Base-by-base conservation (phyloP, 306 rosid genomes). In the Hippophae rhamnoides region DNA sequence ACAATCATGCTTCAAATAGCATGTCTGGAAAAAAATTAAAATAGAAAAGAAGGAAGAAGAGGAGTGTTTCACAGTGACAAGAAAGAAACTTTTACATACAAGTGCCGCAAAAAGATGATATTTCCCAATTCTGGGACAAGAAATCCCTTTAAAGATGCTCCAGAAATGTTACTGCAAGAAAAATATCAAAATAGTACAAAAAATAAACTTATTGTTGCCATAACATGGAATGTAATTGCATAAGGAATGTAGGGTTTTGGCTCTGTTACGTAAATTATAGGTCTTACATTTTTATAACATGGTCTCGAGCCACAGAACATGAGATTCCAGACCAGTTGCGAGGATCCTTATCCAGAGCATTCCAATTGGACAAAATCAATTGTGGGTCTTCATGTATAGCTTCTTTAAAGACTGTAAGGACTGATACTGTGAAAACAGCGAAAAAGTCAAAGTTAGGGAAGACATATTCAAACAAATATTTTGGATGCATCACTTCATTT, bases 381-480 rank as follows among this genome's bases (percentile, higher is more conserved):
- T 48, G 63, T 10, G 95, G 99, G 73, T 93, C 99, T 67, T 93
- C 99, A 72, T 60, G 76, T 45, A 93, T 68, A 43, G 86, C 90
- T 77, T 79, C 86, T 74, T 73, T 93, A 60, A 89, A 86, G 62
- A 78, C 61, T 40, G 58, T 65, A 41, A 93, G 97, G 13, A 81
- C 95, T 59, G 23, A 69, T 69, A 82, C 99, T 93, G 77, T 45
- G 69, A 71, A 74, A 58, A 69, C 47, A 18, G 42, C 56, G 63
- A 73, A 55, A 48, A 23, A 64, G 26, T 57, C 65, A 50, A 31
- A 56, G 60, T 74, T 62, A 73, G 64, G 27, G 52, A 65, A 62
- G 42, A 60, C 64, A 41, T 41, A 50, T 56, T 58, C 23, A 49
- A 6, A 45, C 69, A 10, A 56, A 52, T 38, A 57, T 52, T 56